phyloP scores from a whole-genome alignment of 73 alveolate genomes.

The Urostyla sp. region DNA sequence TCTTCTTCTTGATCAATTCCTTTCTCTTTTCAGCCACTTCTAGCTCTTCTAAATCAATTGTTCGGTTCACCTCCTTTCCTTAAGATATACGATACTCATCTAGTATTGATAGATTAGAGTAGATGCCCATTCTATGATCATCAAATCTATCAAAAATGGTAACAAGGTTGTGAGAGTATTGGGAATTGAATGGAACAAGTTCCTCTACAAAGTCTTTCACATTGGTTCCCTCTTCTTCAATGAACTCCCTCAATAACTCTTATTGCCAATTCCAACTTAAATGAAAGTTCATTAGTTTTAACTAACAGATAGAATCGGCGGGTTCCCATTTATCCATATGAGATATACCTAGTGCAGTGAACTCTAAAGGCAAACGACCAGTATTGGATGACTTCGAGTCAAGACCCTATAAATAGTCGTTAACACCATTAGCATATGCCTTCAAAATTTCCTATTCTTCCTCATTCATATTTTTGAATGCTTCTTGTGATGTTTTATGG shows the following conservation, averaged over 20 bases:
- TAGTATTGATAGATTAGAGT: constrained; percentile 21
- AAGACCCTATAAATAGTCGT: constrained; percentile 72
- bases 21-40: background rate
- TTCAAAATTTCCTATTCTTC: constrained; percentile 64
- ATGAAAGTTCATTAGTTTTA: constrained; percentile 67
- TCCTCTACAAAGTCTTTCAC: constrained; percentile 40
- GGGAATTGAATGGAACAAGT: constrained; percentile 39
- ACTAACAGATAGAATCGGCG: constrained; percentile 74
- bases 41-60: background rate
- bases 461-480: constrained; percentile 57
- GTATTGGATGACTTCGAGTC: constrained; percentile 31
- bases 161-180: constrained; percentile 28
- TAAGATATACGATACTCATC: background rate
- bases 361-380: constrained; percentile 85
- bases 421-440: constrained; percentile 90
- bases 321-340: constrained; percentile 84
- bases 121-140: constrained; percentile 15
- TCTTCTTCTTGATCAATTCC: constrained; percentile 11
- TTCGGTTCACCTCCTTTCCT: background rate
- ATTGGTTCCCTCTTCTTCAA: constrained; percentile 6
- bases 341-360: constrained; percentile 59
- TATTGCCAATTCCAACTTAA: constrained; percentile 46
- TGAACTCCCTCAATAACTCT: constrained; percentile 63
- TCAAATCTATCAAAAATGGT: constrained; percentile 68
- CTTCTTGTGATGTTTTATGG: constrained; percentile 73